Conservation (phyloP, 345 rosid genomes). For the Dovyalis caffra region DNA sequence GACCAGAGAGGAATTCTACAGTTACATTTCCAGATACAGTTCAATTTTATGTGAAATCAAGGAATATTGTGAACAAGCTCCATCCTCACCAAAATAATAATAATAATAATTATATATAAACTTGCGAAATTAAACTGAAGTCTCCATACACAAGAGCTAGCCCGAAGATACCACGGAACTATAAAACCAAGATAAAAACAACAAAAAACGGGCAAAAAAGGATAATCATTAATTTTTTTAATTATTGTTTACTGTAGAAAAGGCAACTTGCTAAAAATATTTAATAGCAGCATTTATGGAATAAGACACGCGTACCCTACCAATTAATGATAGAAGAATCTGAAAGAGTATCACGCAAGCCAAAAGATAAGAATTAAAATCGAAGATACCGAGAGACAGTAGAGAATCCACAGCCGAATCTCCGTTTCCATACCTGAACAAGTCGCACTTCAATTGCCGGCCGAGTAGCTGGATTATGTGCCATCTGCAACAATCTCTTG, state of each 20-base stretch:
- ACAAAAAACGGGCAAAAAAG: neutral
- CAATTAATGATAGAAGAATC: slow-evolving; percentile 21
- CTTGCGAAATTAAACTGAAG: too few relatives aligned
- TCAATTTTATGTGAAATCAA: neutral
- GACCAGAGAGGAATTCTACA: neutral
- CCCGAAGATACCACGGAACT: too few relatives aligned
- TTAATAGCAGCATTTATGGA: neutral
- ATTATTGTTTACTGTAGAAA: neutral
- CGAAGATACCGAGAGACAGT: neutral
- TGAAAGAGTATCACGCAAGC: slow-evolving; percentile 10
- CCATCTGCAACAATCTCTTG: slow-evolving; percentile 51
- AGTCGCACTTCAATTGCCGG: slow-evolving; percentile 67
- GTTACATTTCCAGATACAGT: neutral
- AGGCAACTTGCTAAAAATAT: neutral
- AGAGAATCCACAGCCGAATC: slow-evolving; percentile 10
- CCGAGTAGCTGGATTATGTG: slow-evolving; percentile 45
- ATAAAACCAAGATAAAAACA: neutral
- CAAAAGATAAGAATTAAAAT: slow-evolving; percentile 14
- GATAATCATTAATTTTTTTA: neutral
- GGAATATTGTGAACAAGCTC: too few relatives aligned
- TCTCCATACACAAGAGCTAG: too few relatives aligned
- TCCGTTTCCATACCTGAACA: slow-evolving; percentile 40
- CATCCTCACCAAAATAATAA: too few relatives aligned
- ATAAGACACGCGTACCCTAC: slow-evolving; percentile 8
- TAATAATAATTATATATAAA: too few relatives aligned